Conservation (phyloP, 1,284 basidiomycete genomes). For the Microbotryum saponariae region DNA sequence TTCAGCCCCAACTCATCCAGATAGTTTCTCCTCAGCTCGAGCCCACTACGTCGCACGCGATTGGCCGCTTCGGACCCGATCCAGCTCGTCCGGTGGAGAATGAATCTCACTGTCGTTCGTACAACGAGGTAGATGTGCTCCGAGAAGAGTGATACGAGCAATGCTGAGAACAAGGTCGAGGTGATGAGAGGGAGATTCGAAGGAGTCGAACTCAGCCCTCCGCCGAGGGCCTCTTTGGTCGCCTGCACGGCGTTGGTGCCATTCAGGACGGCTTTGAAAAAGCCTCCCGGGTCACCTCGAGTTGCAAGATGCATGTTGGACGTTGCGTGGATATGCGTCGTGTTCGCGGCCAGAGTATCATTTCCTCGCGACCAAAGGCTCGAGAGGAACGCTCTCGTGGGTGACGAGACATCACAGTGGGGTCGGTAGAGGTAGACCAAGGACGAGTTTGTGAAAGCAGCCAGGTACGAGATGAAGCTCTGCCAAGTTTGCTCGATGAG, state of each 20-base stretch:
- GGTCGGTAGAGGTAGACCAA: constrained; percentile 74
- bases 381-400: constrained; percentile 6
- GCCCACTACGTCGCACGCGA: constrained; percentile 52
- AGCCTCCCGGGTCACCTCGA: neutral
- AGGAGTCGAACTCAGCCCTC: constrained; percentile 1
- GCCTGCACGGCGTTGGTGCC: constrained; percentile 1
- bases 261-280: constrained; percentile 9
- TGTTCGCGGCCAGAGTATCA: constrained; percentile 8
- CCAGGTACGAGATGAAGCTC: constrained; percentile 77
- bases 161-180: constrained; percentile 51
- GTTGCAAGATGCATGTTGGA: neutral
- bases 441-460: constrained; percentile 72
- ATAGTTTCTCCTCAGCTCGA: constrained; percentile 52
- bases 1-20: constrained; percentile 7
- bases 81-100: constrained; percentile 68
- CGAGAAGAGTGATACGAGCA: constrained; percentile 65
- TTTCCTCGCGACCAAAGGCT: constrained; percentile 11
- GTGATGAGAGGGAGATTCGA: constrained; percentile 16
- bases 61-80: constrained; percentile 58
- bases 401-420: constrained; percentile 15
- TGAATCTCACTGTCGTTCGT: constrained; percentile 40
- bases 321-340: neutral
- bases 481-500: constrained; percentile 34
- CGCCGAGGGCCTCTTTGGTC: constrained; percentile 9
- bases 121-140: constrained; percentile 71